Evolutionary conservation across 148 eudicot genomes (phyloP).

Genomic region (Talinum fruticosum): DNA sequence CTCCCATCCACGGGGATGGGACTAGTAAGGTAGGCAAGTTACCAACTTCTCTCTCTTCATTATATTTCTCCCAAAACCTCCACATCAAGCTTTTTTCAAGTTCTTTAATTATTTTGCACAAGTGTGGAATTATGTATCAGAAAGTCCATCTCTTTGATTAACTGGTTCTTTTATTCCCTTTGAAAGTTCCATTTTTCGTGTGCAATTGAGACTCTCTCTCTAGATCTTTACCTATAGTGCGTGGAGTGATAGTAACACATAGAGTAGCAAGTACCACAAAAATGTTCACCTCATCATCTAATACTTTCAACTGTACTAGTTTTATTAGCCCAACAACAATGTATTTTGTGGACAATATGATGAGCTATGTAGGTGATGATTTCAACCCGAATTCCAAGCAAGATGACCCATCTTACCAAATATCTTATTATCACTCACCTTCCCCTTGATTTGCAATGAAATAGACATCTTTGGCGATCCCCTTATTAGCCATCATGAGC

Average conservation of each 20-base stretch:
- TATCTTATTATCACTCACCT: slow-evolving; percentile 8
- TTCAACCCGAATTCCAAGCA: slow-evolving; percentile 3
- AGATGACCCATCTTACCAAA: background rate
- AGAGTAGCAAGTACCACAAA: background rate
- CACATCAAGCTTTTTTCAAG: background rate
- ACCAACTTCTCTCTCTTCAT: slow-evolving; percentile 11
- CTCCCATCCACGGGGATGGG: background rate
- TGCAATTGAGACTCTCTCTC: background rate
- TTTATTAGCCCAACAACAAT: slow-evolving; percentile 12
- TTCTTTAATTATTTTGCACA: background rate
- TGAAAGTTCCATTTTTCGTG: background rate
- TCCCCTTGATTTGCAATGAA: slow-evolving; percentile 18
- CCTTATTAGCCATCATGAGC: background rate
- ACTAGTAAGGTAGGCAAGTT: slow-evolving; percentile 19
- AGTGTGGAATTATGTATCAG: background rate
- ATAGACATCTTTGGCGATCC: slow-evolving; percentile 2
- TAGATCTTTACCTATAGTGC: background rate
- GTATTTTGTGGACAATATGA: slow-evolving; percentile 8
- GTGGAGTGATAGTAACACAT: slow-evolving; percentile 13
- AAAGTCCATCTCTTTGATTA: background rate
- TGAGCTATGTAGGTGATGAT: slow-evolving; percentile 13
- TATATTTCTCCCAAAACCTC: no score
- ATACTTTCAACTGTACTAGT: background rate
- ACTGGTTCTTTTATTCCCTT: background rate
- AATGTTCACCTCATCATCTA: slow-evolving; percentile 4